These are phyloP conservation scores for Amanita rimosa DNA, from an alignment of 768 basidiomycete genomes.

Conservation along the genomic window DNA sequence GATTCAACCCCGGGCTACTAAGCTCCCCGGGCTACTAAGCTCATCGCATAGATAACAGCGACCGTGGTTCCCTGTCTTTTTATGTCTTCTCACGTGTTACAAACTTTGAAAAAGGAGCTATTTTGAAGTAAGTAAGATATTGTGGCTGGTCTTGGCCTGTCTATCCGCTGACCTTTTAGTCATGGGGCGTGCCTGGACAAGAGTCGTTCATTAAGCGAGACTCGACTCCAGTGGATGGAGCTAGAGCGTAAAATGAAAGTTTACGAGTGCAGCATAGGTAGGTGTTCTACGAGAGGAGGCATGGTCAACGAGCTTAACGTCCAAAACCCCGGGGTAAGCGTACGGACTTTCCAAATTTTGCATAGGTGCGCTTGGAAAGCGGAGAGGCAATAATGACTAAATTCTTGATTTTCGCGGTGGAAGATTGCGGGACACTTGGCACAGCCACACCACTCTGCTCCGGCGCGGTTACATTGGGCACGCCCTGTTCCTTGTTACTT, in stretches of 20 bases:
- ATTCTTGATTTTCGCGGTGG: too few relatives aligned
- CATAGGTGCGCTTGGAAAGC: background rate
- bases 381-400: too few relatives aligned
- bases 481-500: too few relatives aligned
- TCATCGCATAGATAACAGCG: background rate
- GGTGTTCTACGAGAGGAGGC: background rate
- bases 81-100: background rate
- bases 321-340: background rate
- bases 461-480: too few relatives aligned
- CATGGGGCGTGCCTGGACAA: background rate
- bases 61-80: background rate
- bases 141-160: background rate
- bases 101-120: background rate
- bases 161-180: background rate
- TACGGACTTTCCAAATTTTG: background rate
- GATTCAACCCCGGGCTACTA: background rate
- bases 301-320: background rate
- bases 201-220: background rate
- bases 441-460: too few relatives aligned
- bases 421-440: too few relatives aligned
- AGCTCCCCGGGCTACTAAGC: background rate
- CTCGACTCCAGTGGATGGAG: background rate
- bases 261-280: background rate
- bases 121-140: background rate
- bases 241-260: too few relatives aligned